Evolutionary conservation across 2,329 filamentous ascomycete species (phyloP).

Genomic region (Lizonia empirigonia): DNA sequence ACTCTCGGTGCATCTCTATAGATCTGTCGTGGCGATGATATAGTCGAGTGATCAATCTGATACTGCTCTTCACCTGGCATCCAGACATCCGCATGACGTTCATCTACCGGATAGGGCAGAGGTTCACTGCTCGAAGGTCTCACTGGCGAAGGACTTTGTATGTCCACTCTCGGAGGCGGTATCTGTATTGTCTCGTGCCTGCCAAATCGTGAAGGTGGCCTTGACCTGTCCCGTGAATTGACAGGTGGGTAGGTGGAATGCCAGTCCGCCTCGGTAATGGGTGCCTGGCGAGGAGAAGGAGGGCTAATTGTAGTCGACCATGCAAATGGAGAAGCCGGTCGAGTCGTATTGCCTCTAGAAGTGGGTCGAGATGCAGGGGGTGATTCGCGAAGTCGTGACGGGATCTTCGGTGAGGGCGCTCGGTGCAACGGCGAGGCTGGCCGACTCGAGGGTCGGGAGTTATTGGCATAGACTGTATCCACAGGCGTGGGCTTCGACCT

Average conservation of each 20-base stretch:
- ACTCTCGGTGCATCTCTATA: conserved; percentile 33
- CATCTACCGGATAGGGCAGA: conserved; percentile 55
- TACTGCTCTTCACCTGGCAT: conserved; percentile 54
- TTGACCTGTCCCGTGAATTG: conserved; percentile 30
- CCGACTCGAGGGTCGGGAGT: conserved; percentile 27
- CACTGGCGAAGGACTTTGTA: conserved; percentile 41
- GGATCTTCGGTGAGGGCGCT: conserved; percentile 37
- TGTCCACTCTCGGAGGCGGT: conserved; percentile 40
- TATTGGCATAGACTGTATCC: conserved; percentile 24
- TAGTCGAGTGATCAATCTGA: conserved; percentile 44
- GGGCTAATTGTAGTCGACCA: conserved; percentile 27
- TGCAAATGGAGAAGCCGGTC: conserved; percentile 35
- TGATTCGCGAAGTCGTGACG: conserved; percentile 30
- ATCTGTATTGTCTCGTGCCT: conserved; percentile 40
- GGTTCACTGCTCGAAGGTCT: conserved; percentile 30
- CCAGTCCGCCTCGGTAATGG: conserved; percentile 38
- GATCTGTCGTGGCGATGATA: conserved; percentile 27
- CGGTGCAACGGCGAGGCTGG: conserved; percentile 37
- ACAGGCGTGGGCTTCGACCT: conserved; percentile 27
- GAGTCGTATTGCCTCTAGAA: conserved; percentile 30
- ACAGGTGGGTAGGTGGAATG: conserved; percentile 40
- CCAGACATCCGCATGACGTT: conserved; percentile 40
- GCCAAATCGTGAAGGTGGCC: conserved; percentile 34
- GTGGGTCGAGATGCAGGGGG: conserved; percentile 35
- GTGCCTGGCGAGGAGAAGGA: conserved; percentile 26